These are phyloP conservation scores for Calonectria fujianensis DNA, from an alignment of 2,329 filamentous ascomycete genomes.

Conservation along the genomic window DNA sequence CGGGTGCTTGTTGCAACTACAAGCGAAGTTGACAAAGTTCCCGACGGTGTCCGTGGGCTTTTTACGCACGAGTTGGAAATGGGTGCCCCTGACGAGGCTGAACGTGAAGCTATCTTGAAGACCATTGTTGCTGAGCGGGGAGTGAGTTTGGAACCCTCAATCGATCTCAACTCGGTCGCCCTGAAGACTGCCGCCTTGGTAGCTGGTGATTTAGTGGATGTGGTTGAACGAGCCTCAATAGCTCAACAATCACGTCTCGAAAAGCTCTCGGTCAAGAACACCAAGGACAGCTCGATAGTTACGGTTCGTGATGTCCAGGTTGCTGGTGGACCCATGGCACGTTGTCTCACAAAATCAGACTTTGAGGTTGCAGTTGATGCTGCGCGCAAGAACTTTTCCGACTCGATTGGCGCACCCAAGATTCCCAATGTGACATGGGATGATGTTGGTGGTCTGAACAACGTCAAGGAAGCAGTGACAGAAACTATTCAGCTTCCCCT, in stretches of 20 bases:
- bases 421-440: constrained; percentile 98
- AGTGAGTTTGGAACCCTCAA: constrained; percentile 85
- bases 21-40: constrained; percentile 95
- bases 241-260: constrained; percentile 86
- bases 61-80: constrained; percentile 98
- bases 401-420: constrained; percentile 97
- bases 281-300: constrained; percentile 64
- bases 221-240: constrained; percentile 91
- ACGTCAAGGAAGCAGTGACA: constrained; percentile 97
- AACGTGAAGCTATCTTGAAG: constrained; percentile 90
- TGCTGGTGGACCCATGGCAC: constrained; percentile 86
- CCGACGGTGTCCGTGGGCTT: constrained; percentile 90
- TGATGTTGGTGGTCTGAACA: constrained; percentile 93
- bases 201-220: constrained; percentile 94
- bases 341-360: constrained; percentile 86
- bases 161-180: constrained; percentile 89
- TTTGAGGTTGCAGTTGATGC: constrained; percentile 96
- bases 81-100: constrained; percentile 91
- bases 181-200: constrained; percentile 97
- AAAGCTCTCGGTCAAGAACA: constrained; percentile 74
- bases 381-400: constrained; percentile 97
- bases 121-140: constrained; percentile 86
- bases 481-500: constrained; percentile 97
- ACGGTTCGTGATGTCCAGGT: constrained; percentile 90
- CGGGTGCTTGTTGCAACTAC: constrained; percentile 94